Conservation (phyloP, 768 basidiomycete species). For the Cystofilobasidium ferigula region DNA sequence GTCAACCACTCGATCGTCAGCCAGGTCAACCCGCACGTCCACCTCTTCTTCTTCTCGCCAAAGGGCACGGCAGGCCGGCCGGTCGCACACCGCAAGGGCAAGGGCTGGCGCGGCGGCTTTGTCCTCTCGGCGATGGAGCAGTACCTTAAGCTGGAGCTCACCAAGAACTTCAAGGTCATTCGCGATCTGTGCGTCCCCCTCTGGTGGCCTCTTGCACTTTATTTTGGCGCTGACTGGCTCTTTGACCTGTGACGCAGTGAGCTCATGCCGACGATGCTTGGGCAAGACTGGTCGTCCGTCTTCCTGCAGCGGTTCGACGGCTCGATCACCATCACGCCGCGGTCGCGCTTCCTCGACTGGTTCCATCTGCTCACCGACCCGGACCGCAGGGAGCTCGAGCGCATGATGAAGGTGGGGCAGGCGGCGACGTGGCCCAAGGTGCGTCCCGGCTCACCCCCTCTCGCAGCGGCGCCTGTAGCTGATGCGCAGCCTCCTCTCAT, state of each 20-base stretch:
- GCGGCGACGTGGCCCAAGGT: constrained; percentile 96
- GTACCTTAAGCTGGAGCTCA: constrained; percentile 86
- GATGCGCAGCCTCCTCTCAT: neutral
- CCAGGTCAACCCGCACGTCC: constrained; percentile 74
- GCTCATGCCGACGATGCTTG: constrained; percentile 73
- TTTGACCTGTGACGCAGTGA: constrained; percentile 43
- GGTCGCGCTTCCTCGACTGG: constrained; percentile 59
- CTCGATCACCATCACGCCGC: constrained; percentile 37
- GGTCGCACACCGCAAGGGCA: constrained; percentile 85
- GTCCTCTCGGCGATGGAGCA: constrained; percentile 83
- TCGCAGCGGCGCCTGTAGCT: neutral
- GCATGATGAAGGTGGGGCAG: constrained; percentile 81
- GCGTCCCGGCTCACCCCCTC: constrained; percentile 21
- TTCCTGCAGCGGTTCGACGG: constrained; percentile 57
- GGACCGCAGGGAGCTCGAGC: constrained; percentile 59
- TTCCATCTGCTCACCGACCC: constrained; percentile 73
- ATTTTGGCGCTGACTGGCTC: neutral
- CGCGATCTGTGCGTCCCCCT: constrained; percentile 52
- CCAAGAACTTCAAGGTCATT: constrained; percentile 96
- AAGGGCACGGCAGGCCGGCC: constrained; percentile 56
- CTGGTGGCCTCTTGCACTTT: neutral
- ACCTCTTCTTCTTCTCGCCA: constrained; percentile 86
- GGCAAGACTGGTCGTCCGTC: constrained; percentile 82
- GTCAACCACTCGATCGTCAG: constrained; percentile 89
- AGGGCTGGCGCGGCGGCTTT: constrained; percentile 96